Base-by-base conservation (phyloP, 257 asterid species). In the Ilex asprella region DNA sequence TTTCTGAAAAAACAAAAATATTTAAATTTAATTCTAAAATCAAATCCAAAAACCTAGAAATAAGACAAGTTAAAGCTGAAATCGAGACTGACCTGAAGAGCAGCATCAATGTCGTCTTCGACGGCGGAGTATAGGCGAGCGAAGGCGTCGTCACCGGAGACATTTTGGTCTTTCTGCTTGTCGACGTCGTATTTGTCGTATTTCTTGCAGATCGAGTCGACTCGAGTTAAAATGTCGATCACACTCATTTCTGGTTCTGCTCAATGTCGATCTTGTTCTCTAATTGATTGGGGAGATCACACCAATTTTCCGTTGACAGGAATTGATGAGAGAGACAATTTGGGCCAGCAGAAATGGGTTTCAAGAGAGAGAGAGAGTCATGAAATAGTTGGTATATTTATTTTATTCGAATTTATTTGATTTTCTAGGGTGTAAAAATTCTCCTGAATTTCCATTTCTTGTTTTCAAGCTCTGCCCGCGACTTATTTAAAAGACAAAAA, bases 121-220 rank as follows among this genome's bases (percentile, higher is more conserved):
- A 93, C 78, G 51, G 95, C 74, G 39, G 85, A 60, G 76, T 85
- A 93, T 60, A 93, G 96, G 60, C 96, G 91, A 69, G 87, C 95
- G 63, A 93, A 93, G 15, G 99, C 95, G 64, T 89, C 97, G 71
- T 85, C 97, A 73, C 99, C 99, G 77, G 97, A 30, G 79, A 89
- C n/a, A 63, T 86, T 84, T 77, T 94, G 61, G 51, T 85, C 94
- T 71, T 93, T 87, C 60, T 68, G 86, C 67, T 69, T 80, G 43
- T 84, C 81, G 74, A 93, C 70, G 66, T 93, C 97, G 82, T 93
- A 89, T 55, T 81, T 93, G 78, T 93, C 99, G 75, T 93, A 89
- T 70, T 85, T 93, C 76, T 87, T 82, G 79, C 97, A 93, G 87
- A 93, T 93, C 86, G 96, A 43, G 50, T 93, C 99, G 8, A 93